Evolutionary conservation across 2,329 filamentous ascomycete genomes (phyloP).

Genomic region (Neofusicoccum parvum): DNA sequence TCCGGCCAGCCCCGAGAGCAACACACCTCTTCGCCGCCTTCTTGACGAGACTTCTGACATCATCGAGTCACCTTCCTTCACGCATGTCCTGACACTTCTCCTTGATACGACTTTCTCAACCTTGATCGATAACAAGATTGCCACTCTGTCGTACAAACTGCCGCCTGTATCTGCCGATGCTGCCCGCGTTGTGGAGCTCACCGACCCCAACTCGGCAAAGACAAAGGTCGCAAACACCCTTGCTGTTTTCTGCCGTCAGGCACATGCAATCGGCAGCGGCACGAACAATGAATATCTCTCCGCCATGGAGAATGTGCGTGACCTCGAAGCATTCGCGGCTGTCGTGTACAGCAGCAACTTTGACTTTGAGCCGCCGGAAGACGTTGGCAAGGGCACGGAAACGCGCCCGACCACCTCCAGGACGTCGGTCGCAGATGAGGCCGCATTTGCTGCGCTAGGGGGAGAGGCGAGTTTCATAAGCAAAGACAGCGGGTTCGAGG

Average conservation of each 20-base stretch:
- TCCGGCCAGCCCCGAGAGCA: constrained; percentile 30
- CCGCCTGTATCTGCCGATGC: constrained; percentile 46
- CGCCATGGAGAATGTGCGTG: constrained; percentile 74
- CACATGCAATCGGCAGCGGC: constrained; percentile 78
- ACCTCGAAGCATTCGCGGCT: constrained; percentile 81
- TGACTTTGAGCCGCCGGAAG: constrained; percentile 52
- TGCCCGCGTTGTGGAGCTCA: constrained; percentile 54
- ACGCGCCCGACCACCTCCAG: constrained; percentile 25
- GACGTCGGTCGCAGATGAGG: constrained; percentile 3
- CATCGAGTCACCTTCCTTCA: constrained; percentile 89
- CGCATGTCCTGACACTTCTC: constrained; percentile 79
- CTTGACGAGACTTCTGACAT: constrained; percentile 96
- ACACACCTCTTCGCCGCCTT: constrained; percentile 70
- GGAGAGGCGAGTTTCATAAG: constrained; percentile 27
- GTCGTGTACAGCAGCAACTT: constrained; percentile 87
- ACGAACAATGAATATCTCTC: constrained; percentile 53
- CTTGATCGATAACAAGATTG: constrained; percentile 80
- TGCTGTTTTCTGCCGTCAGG: constrained; percentile 87
- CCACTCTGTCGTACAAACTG: constrained; percentile 74
- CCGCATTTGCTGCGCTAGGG: constrained; percentile 22
- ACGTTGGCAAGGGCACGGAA: constrained; percentile 14
- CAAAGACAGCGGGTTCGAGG: constrained; percentile 62
- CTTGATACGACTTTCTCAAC: constrained; percentile 86
- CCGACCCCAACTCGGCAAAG: constrained; percentile 52
- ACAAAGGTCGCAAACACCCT: constrained; percentile 86